A percentile compares a stretch with the other conserved stretches of the same genome.
Evolutionary conservation across 2,329 filamentous ascomycete species (phyloP).

Genomic region (Penicillium corylophilum): DNA sequence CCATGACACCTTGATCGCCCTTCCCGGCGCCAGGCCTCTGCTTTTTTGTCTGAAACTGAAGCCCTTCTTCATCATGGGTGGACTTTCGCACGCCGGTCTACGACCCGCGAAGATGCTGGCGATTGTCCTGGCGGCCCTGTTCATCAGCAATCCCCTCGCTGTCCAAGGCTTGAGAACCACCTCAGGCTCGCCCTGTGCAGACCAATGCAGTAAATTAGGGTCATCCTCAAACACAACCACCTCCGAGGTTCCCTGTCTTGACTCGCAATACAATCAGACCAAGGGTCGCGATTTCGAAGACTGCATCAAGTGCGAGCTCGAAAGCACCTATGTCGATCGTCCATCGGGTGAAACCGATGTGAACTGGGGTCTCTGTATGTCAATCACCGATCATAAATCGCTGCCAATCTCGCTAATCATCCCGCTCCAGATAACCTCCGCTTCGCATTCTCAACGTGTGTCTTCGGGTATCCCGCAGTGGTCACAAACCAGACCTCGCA

Average conservation of each 20-base stretch:
- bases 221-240: slow-evolving; percentile 38
- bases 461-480: slow-evolving; percentile 42
- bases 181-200: slow-evolving; percentile 40
- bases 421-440: slow-evolving; percentile 44
- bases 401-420: background rate
- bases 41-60: slow-evolving; percentile 3
- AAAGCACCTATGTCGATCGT: slow-evolving; percentile 38
- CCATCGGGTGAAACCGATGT: slow-evolving; percentile 43
- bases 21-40: slow-evolving; percentile 11
- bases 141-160: slow-evolving; percentile 23
- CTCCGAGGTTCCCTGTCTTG: slow-evolving; percentile 43
- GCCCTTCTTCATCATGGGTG: slow-evolving; percentile 23
- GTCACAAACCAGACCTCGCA: slow-evolving; percentile 43
- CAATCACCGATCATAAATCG: background rate
- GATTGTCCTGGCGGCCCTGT: slow-evolving; percentile 13
- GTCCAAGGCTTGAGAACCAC: slow-evolving; percentile 33
- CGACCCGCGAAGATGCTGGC: slow-evolving; percentile 20
- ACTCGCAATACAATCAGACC: slow-evolving; percentile 36
- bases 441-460: slow-evolving; percentile 44
- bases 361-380: slow-evolving; percentile 48
- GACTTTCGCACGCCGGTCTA: slow-evolving; percentile 9
- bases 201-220: slow-evolving; percentile 28
- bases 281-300: slow-evolving; percentile 39
- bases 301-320: slow-evolving; percentile 44
- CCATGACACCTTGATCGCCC: slow-evolving; percentile 19